A percentile compares a stretch with the other conserved stretches of the same genome.
Evolutionary conservation across 2,329 filamentous ascomycete genomes (phyloP).

Genomic region (Ophiostoma sp.): DNA sequence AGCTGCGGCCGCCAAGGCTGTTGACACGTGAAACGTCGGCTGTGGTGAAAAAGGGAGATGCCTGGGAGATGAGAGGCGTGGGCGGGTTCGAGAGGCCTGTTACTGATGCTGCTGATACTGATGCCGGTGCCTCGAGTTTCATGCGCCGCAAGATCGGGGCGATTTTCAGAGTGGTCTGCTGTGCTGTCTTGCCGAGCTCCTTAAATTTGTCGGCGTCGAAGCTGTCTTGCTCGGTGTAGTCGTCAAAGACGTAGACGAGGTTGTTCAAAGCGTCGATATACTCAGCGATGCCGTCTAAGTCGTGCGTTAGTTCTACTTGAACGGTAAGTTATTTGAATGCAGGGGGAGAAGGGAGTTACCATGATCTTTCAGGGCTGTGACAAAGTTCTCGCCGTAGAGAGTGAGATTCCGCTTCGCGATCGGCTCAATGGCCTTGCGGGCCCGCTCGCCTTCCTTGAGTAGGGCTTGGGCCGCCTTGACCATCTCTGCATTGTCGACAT

Average conservation of each 20-base stretch:
- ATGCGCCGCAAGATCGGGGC: slow-evolving; percentile 55
- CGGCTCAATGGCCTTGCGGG: slow-evolving; percentile 51
- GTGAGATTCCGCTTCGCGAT: slow-evolving; percentile 50
- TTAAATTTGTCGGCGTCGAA: slow-evolving; percentile 54
- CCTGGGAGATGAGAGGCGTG: neutral
- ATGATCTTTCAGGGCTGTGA: slow-evolving; percentile 54
- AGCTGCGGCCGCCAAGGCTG: slow-evolving; percentile 23
- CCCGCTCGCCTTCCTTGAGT: slow-evolving; percentile 42
- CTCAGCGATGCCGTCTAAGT: slow-evolving; percentile 53
- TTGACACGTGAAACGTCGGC: slow-evolving; percentile 2
- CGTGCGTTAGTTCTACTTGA: neutral
- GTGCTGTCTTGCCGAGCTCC: slow-evolving; percentile 50
- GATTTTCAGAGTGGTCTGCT: slow-evolving; percentile 51
- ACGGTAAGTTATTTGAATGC: neutral
- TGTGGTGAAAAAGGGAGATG: neutral
- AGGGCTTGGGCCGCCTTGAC: slow-evolving; percentile 47
- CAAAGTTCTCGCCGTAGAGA: slow-evolving; percentile 52
- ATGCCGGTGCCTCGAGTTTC: slow-evolving; percentile 45
- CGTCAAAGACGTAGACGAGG: slow-evolving; percentile 59
- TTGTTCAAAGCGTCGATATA: slow-evolving; percentile 51
- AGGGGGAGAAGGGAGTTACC: slow-evolving; percentile 41
- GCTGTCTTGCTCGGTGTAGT: slow-evolving; percentile 50
- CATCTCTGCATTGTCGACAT: slow-evolving; percentile 48
- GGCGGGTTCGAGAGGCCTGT: neutral
- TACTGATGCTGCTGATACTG: neutral